A percentile compares a stretch with the other conserved stretches of the same genome.
These are phyloP conservation scores for Alisma plantagoaquatica DNA, from an alignment of 106 monocot species.

Conservation along the genomic window DNA sequence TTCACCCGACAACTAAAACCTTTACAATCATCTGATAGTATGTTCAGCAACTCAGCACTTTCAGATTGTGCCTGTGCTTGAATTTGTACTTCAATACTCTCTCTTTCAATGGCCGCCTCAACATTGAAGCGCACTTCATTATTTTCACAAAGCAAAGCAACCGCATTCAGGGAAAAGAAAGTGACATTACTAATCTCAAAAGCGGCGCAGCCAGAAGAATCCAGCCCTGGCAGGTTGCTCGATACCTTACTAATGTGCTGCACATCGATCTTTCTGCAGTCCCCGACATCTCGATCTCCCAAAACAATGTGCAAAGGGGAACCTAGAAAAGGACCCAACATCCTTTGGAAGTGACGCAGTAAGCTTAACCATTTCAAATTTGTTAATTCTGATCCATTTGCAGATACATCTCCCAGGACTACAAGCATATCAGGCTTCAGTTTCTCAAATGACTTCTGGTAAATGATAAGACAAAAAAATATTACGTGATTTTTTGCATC, in stretches of 20 bases:
- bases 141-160: slow-evolving; percentile 43
- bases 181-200: slow-evolving; percentile 52
- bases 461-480: background rate
- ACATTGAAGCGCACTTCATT: slow-evolving; percentile 40
- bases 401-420: slow-evolving; percentile 49
- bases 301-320: slow-evolving; percentile 39
- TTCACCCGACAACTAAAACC: slow-evolving; percentile 21
- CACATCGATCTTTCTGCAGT: slow-evolving; percentile 28
- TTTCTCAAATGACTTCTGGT: slow-evolving; percentile 47
- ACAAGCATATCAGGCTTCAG: slow-evolving; percentile 59
- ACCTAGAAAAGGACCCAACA: slow-evolving; percentile 33
- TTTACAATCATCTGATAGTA: background rate
- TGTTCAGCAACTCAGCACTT: background rate
- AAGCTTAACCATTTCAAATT: slow-evolving; percentile 26
- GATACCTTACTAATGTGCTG: slow-evolving; percentile 22
- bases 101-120: slow-evolving; percentile 52
- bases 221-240: slow-evolving; percentile 35
- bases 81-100: slow-evolving; percentile 25
- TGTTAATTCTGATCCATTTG: slow-evolving; percentile 18
- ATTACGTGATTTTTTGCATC: background rate
- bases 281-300: slow-evolving; percentile 58
- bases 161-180: slow-evolving; percentile 43
- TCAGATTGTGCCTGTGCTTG: background rate
- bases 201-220: slow-evolving; percentile 34
- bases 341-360: slow-evolving; percentile 33